Percentiles rank a stretch among this genome's conserved stretches.
Evolutionary conservation across 2,329 filamentous ascomycete genomes (phyloP).

Genomic region (Arachnomyces sp.): DNA sequence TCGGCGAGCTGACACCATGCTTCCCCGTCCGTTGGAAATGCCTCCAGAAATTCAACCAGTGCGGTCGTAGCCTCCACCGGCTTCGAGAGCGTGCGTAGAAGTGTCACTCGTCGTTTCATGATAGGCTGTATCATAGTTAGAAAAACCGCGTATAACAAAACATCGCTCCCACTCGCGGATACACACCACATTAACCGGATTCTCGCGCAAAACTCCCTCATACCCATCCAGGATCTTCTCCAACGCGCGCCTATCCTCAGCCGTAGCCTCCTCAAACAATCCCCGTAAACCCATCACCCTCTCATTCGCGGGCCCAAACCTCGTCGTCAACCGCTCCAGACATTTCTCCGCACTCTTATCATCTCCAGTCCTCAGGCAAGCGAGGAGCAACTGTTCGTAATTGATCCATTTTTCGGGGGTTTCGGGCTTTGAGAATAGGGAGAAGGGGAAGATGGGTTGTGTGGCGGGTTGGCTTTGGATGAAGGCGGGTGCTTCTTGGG

Average conservation of each 20-base stretch:
- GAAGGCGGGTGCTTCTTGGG: constrained; percentile 36
- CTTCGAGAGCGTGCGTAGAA: constrained; percentile 66
- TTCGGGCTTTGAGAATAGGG: constrained; percentile 49
- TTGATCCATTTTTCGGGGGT: constrained; percentile 72
- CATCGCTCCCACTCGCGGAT: background rate
- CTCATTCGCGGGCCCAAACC: constrained; percentile 80
- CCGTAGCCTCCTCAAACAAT: constrained; percentile 74
- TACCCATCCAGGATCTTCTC: constrained; percentile 68
- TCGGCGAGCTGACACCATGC: constrained; percentile 88
- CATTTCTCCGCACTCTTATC: constrained; percentile 67
- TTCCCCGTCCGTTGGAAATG: constrained; percentile 82
- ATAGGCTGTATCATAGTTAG: constrained; percentile 53
- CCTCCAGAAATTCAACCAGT: constrained; percentile 67
- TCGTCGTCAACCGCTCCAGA: constrained; percentile 63
- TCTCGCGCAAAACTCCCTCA: constrained; percentile 62
- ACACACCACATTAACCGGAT: constrained; percentile 71
- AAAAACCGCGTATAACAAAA: background rate
- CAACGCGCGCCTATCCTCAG: constrained; percentile 56
- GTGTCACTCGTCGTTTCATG: constrained; percentile 71
- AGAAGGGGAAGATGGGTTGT: constrained; percentile 43
- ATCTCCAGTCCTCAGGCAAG: constrained; percentile 77
- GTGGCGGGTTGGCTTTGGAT: constrained; percentile 43
- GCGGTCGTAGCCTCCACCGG: constrained; percentile 64
- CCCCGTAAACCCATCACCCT: constrained; percentile 76
- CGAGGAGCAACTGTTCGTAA: constrained; percentile 78